Evolutionary conservation across 1,284 basidiomycete species (phyloP).

Genomic region (Meira nashicola): DNA sequence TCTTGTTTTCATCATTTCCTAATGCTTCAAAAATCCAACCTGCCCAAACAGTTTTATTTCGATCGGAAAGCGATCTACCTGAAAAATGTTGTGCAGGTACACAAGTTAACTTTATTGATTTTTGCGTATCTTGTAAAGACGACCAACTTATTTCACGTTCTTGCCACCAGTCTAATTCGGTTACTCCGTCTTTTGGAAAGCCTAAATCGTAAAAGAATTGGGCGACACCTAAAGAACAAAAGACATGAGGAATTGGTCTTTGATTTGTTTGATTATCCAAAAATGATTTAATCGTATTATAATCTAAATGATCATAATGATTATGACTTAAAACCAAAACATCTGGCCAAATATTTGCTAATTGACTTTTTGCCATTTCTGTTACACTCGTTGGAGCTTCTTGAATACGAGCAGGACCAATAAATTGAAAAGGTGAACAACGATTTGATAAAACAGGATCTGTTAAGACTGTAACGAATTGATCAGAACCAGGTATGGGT

Average conservation of each 20-base stretch:
- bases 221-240: conserved; percentile 35
- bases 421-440: conserved; percentile 35
- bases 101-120: conserved; percentile 26
- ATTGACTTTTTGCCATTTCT: conserved; percentile 20
- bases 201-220: conserved; percentile 27
- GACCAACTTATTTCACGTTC: not conserved
- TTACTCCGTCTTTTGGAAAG: conserved; percentile 21
- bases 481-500: conserved; percentile 19
- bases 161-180: conserved; percentile 45
- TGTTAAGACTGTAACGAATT: conserved; percentile 25
- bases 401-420: conserved; percentile 35
- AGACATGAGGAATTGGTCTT: conserved; percentile 20
- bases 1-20: not conserved
- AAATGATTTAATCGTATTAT: conserved; percentile 28
- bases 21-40: conserved; percentile 32
- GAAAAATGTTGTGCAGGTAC: conserved; percentile 41
- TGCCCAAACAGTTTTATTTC: conserved; percentile 37
- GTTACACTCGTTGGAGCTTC: conserved; percentile 29
- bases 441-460: conserved; percentile 36
- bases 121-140: not conserved
- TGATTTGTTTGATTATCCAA: conserved; percentile 13
- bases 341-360: conserved; percentile 32
- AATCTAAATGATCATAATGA: conserved; percentile 43
- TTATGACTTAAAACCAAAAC: conserved; percentile 36
- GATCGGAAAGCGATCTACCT: conserved; percentile 21